A percentile compares a stretch with the other conserved stretches of the same genome.
Conservation (phyloP, 169 alveolate species). For the Besnoitia besnoiti region DNA sequence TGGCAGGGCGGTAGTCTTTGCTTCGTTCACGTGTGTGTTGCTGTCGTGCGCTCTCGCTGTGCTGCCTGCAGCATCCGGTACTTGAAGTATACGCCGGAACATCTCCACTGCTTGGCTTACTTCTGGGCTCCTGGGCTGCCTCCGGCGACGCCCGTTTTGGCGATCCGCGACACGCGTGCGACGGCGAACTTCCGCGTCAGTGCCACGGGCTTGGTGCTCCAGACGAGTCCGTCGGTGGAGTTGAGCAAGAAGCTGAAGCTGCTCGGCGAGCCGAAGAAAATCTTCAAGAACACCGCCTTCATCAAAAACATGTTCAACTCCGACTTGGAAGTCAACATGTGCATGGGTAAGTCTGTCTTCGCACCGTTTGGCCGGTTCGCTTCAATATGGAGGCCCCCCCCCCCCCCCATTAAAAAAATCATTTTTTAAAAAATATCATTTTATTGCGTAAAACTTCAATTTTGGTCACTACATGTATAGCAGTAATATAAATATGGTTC, state of each 20-base stretch:
- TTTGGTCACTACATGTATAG: too few relatives aligned
- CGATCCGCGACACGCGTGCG: slow-evolving; percentile 82
- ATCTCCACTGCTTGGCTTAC: slow-evolving; percentile 95
- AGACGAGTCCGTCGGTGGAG: slow-evolving; percentile 86
- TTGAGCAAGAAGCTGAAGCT: slow-evolving; percentile 94
- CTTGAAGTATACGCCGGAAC: slow-evolving; percentile 97
- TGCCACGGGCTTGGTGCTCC: slow-evolving; percentile 96
- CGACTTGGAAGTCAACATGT: slow-evolving; percentile 97
- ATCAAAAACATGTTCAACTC: slow-evolving; percentile 98
- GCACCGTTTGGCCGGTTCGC: too few relatives aligned
- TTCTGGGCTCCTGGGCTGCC: slow-evolving; percentile 97
- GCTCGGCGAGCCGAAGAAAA: slow-evolving; percentile 97
- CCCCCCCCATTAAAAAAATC: too few relatives aligned
- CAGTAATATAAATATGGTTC: too few relatives aligned
- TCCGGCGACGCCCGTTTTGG: slow-evolving; percentile 88
- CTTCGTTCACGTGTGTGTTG: not conserved
- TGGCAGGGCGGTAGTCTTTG: too few relatives aligned
- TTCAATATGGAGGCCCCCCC: too few relatives aligned
- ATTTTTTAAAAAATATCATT: too few relatives aligned
- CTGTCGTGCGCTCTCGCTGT: not conserved
- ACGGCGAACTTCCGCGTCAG: slow-evolving; percentile 93
- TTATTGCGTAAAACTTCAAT: too few relatives aligned
- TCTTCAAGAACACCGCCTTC: slow-evolving; percentile 97
- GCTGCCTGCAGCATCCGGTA: slow-evolving; percentile 22
- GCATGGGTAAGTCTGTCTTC: slow-evolving; percentile 81